Evolutionary conservation across 1,284 basidiomycete genomes (phyloP), one percentile per base, ranked within the genome.

Genomic region (Apiotrichum montevideense): DNA sequence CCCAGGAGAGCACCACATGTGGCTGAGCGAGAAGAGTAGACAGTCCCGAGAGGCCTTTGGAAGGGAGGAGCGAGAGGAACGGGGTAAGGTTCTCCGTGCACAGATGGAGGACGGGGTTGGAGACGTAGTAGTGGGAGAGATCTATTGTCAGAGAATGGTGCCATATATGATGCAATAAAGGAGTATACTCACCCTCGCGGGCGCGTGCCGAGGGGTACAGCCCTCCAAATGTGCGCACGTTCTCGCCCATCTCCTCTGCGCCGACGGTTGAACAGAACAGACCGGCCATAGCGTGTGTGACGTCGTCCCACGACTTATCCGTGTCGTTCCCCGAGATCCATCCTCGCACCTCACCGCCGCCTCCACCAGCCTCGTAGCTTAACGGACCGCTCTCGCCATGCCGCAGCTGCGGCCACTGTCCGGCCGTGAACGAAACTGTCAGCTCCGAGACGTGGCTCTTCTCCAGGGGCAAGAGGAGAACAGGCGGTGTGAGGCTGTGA

Each of bases 21-120:
- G 97, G 91, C 0, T 92, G 87, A 66, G 94, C 89, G 44, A 98
- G 79, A 2, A 98, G 80, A 7, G 78, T 80, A 0, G 90, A 89
- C n/a, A 98, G 81, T 9, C 95, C 95, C 0, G 91, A 90, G n/a
- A 82, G 79, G 2, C 87, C 84, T 71, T 95, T 91, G 80, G 94
- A 98, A 0, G 96, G 95, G 2, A 98, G 79, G 6, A 98, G 84
- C 69, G 94, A 92, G 55, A 98, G 81, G 76, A 98, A 94, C 0
- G 96, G 95, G 0, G 94, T 95, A 6, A 98, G 79, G 73, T 98
- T 98, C 71, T 98, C 96, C 2, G 95, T 98, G 72, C 95, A 98
- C 14, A 96, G 87, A 61, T 86, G 6, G 85, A 89, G 81, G 21
- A 85, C 84, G 0, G 87, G 88, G 64, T 92, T 87, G 48, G 76